Evolutionary conservation across 1,139 yeast species (phyloP).

Genomic region (Kurtzmaniella quercitrusa): DNA sequence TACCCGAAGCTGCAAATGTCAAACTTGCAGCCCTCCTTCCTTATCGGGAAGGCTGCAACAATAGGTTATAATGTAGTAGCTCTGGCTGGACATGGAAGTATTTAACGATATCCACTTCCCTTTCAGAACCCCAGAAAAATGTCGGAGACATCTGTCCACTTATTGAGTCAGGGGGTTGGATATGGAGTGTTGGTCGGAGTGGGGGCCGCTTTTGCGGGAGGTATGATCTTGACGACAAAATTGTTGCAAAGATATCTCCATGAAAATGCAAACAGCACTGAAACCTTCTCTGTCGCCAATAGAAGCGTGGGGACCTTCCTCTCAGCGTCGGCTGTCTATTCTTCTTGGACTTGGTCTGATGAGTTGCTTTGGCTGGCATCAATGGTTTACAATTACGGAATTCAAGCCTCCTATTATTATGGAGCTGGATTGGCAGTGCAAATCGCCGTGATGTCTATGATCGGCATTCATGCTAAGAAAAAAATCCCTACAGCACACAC

Average conservation of each 20-base stretch:
- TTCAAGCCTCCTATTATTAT: conserved; percentile 22
- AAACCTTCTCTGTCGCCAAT: conserved; percentile 26
- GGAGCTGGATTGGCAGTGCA: conserved; percentile 28
- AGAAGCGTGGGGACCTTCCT: conserved; percentile 22
- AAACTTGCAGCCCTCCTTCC: not conserved
- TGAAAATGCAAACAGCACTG: conserved; percentile 24
- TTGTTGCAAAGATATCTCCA: conserved; percentile 19
- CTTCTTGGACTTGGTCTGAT: conserved; percentile 28
- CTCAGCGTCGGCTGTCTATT: conserved; percentile 24
- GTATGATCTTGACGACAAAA: conserved; percentile 24
- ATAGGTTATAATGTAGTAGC: not conserved
- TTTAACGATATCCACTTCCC: not conserved
- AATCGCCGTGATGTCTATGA: conserved; percentile 21
- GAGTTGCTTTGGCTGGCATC: conserved; percentile 24
- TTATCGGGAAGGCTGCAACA: not conserved
- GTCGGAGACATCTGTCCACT: not conserved
- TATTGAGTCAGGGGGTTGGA: conserved; percentile 20
- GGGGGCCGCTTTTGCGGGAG: conserved; percentile 25
- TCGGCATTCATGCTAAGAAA: conserved; percentile 27
- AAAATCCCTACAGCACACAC: conserved; percentile 26
- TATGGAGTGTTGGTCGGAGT: conserved; percentile 26
- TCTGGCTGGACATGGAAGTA: not conserved
- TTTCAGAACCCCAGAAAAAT: not conserved
- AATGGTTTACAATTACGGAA: conserved; percentile 24
- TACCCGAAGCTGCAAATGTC: not conserved